phyloP scores from a whole-genome alignment of 179 eudicot genomes.

The Spergularia azorica region DNA sequence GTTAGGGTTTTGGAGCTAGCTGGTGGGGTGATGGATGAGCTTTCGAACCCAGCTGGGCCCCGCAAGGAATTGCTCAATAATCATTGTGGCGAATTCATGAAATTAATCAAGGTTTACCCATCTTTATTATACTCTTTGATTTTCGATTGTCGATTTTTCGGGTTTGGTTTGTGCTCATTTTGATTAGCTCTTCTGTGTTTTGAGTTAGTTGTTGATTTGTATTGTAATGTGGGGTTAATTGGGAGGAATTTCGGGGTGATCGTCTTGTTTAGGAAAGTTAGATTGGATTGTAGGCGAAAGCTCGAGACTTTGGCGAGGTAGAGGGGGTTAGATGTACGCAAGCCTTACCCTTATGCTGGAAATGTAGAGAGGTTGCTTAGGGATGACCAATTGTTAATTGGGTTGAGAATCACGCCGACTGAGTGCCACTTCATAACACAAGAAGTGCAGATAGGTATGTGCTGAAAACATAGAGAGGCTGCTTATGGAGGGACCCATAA shows the following conservation, averaged over 20 bases:
- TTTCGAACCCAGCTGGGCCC: slow-evolving; percentile 79
- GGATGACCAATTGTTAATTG: too few species aligned
- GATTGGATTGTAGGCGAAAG: background rate
- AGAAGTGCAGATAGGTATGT: background rate
- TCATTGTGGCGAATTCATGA: slow-evolving; percentile 88
- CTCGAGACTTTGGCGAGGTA: too few species aligned
- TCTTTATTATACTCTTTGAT: background rate
- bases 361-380: too few species aligned
- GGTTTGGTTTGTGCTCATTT: background rate
- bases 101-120: slow-evolving; percentile 64
- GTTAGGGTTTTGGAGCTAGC: slow-evolving; percentile 94
- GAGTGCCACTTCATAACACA: too few species aligned
- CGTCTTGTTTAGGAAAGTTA: background rate
- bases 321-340: too few species aligned
- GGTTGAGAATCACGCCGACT: too few species aligned
- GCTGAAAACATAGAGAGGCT: too few species aligned
- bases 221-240: background rate
- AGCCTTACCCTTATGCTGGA: too few species aligned
- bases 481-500: too few species aligned
- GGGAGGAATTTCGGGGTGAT: background rate
- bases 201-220: background rate
- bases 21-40: slow-evolving; percentile 90
- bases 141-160: background rate
- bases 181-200: background rate
- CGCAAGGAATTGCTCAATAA: slow-evolving; percentile 74